These are phyloP conservation scores for Nematodospora valgi DNA, from an alignment of 805 yeast genomes.

Conservation along the genomic window DNA sequence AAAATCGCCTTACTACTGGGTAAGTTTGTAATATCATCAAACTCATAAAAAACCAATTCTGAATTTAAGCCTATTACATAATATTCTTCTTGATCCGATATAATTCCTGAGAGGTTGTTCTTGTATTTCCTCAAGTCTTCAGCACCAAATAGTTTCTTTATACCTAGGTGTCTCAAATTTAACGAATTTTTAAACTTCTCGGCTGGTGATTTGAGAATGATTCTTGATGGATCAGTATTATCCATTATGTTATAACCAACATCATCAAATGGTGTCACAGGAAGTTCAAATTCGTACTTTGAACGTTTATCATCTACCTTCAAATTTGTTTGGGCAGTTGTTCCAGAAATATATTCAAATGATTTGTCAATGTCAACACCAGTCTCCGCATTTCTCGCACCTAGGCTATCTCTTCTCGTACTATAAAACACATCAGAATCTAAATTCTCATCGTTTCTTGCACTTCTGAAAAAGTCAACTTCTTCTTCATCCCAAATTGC, in stretches of 20 bases:
- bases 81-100: conserved; percentile 18
- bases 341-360: conserved; percentile 5
- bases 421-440: conserved; percentile 23
- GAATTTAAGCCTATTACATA: conserved; percentile 34
- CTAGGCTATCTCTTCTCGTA: conserved; percentile 19
- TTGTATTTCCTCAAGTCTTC: conserved; percentile 35
- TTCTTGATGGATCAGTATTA: conserved; percentile 10
- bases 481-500: neutral
- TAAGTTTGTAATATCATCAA: conserved; percentile 22
- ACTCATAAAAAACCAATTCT: conserved; percentile 29
- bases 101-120: conserved; percentile 32
- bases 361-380: neutral
- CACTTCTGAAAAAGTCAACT: conserved; percentile 13
- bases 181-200: conserved; percentile 33
- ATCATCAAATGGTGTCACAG: too few species aligned
- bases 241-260: too few species aligned
- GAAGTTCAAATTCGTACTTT: too few species aligned
- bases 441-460: conserved; percentile 14
- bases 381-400: too few species aligned
- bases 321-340: too few species aligned
- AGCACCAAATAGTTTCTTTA: conserved; percentile 16
- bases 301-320: too few species aligned
- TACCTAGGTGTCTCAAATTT: conserved; percentile 20
- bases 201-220: conserved; percentile 31
- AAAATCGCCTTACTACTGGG: conserved; percentile 25